Conservation (phyloP, 768 basidiomycete species). For the Termitomyces sp. region DNA sequence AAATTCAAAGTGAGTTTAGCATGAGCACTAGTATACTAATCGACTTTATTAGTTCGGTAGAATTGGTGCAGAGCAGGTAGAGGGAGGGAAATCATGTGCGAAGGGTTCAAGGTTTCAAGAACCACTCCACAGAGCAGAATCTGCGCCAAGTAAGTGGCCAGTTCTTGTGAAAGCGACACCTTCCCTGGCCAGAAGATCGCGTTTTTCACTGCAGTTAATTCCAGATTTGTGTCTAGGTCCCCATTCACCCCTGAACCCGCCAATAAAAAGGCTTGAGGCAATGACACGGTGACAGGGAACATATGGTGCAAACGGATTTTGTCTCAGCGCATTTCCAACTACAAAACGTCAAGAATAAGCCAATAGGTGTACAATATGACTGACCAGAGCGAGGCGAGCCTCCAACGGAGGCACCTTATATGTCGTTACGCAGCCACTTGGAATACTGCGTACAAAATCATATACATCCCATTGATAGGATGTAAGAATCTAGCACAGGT, state of each 20-base stretch:
- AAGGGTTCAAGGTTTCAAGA: not conserved
- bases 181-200: slow-evolving; percentile 44
- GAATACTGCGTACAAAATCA: slow-evolving; percentile 45
- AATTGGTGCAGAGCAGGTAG: no score
- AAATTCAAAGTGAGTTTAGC: no score
- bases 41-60: no score
- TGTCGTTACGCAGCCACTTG: slow-evolving; percentile 46
- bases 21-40: no score
- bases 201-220: slow-evolving; percentile 39
- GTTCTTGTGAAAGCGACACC: slow-evolving; percentile 44
- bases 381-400: slow-evolving; percentile 64
- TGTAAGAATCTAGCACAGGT: slow-evolving; percentile 36
- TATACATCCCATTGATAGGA: slow-evolving; percentile 58
- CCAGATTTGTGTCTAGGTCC: slow-evolving; percentile 37
- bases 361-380: slow-evolving; percentile 8
- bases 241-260: slow-evolving; percentile 64
- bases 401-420: slow-evolving; percentile 48
- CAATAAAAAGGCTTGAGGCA: slow-evolving; percentile 52
- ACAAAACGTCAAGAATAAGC: not conserved
- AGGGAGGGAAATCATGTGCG: no score
- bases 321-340: slow-evolving; percentile 62
- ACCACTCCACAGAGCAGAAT: slow-evolving; percentile 19
- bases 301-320: slow-evolving; percentile 62
- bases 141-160: slow-evolving; percentile 30
- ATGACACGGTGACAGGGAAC: slow-evolving; percentile 72